phyloP scores from a whole-genome alignment of 305 asterid species.

The Rubia balearica region DNA sequence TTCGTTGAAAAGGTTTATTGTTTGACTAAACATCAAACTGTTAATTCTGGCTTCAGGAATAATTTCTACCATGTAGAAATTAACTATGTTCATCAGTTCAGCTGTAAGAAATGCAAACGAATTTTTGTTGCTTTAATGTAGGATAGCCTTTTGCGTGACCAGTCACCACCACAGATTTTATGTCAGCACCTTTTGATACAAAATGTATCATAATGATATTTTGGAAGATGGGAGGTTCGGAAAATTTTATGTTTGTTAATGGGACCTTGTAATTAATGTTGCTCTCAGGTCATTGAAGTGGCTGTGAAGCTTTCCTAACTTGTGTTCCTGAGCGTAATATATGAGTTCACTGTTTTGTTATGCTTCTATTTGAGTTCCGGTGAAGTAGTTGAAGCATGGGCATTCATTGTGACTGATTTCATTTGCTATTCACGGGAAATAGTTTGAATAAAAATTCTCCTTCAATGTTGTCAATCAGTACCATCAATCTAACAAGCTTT shows the following conservation, averaged over 20 bases:
- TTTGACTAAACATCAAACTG: not conserved
- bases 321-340: not conserved
- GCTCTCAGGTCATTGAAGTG: not conserved
- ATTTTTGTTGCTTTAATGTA: slow-evolving; percentile 28
- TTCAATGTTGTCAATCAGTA: not conserved
- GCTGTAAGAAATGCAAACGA: slow-evolving; percentile 19
- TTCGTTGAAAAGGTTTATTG: not conserved
- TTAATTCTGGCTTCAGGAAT: not conserved
- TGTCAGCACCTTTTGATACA: slow-evolving; percentile 55
- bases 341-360: not conserved
- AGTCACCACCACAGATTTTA: slow-evolving; percentile 71
- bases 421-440: not conserved
- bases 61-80: not conserved
- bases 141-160: slow-evolving; percentile 86
- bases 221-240: not conserved
- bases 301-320: not conserved
- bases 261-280: slow-evolving; percentile 2
- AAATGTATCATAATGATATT: not conserved
- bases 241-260: not conserved
- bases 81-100: slow-evolving; percentile 21
- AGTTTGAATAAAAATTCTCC: not conserved
- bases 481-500: not conserved
- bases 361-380: not conserved
- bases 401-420: not conserved
- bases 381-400: not conserved